Base-by-base conservation (phyloP, 768 basidiomycete species). In the Tephrocybe sp. region DNA sequence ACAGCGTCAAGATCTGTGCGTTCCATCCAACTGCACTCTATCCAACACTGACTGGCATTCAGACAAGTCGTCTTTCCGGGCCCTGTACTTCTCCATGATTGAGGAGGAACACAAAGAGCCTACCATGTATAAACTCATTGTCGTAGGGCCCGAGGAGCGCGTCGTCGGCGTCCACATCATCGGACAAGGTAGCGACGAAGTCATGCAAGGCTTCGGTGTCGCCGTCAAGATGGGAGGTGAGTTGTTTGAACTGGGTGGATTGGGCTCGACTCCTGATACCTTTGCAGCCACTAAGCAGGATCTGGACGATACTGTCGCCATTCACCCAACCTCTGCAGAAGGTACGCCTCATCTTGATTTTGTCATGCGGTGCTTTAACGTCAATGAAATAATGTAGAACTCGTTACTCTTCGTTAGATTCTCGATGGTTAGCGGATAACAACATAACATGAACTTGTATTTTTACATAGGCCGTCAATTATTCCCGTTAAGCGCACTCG, bases 91-190 rank as follows among this genome's bases (percentile, higher is more conserved):
- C 75, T 87, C 92, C 34, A 92, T 96, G 85, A 70, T 96, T 35
- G 79, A 81, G 1, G 90, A 95, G 54, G 77, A 85, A 38, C 90
- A 98, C 76, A 98, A 97, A 69, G 92, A 97, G 60, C 97, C 97
- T 1, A 89, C 95, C 0, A 76, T 93, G 50, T 93, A 94, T 77
- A 99, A 98, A 73, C 79, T 99, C 32, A 73, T 99, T 60, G 84
- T 83, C 48, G 83, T 81, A 7, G 94, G 95, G 1, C 82, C 83
- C 12, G 93, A 98, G 61, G 94, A 98, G 68, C 89, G 88, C 61
- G 87, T 99, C 35, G 92, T 98, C n/a, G 97, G 97, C 10, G 72
- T 98, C 39, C 97, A 98, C 70, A 83, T 98, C 57, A 83, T 98
- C 51, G 97, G 97, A 6, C 63, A 77, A 54, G 97, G 97, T 38